Percentiles rank a stretch among this genome's conserved stretches.
Conservation (phyloP, 2,329 filamentous ascomycete genomes). For the Aspergillus proliferans region DNA sequence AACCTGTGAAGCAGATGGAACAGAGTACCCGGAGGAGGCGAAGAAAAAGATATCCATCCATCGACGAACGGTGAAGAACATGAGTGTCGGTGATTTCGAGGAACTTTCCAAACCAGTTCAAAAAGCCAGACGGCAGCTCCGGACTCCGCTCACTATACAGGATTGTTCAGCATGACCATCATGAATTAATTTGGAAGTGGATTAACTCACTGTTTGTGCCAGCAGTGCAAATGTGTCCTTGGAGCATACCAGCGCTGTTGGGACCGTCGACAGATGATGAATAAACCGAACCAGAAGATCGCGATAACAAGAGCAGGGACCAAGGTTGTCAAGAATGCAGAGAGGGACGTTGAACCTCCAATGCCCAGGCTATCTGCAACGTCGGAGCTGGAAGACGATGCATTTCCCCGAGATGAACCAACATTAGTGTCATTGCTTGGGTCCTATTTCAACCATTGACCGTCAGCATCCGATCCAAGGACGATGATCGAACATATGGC, state of each 20-base stretch:
- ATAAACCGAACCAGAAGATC: slow-evolving; percentile 38
- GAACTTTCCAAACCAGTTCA: slow-evolving; percentile 52
- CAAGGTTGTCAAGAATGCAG: slow-evolving; percentile 44
- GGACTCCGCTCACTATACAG: slow-evolving; percentile 42
- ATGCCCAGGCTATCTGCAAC: slow-evolving; percentile 24
- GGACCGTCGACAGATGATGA: slow-evolving; percentile 42
- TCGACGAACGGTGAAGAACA: slow-evolving; percentile 81
- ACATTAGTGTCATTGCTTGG: slow-evolving; percentile 37
- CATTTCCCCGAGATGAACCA: slow-evolving; percentile 35
- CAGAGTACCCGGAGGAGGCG: slow-evolving; percentile 76
- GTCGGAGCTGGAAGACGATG: slow-evolving; percentile 29
- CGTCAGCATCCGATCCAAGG: not conserved
- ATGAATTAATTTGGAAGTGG: not conserved
- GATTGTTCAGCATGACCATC: not conserved
- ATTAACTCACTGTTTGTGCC: slow-evolving; percentile 33
- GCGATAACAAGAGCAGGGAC: slow-evolving; percentile 42
- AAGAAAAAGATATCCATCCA: slow-evolving; percentile 88
- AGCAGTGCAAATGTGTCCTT: slow-evolving; percentile 36
- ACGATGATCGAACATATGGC: not conserved
- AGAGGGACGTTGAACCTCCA: slow-evolving; percentile 44
- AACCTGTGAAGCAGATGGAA: slow-evolving; percentile 74
- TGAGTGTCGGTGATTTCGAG: slow-evolving; percentile 61
- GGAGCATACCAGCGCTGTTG: slow-evolving; percentile 43
- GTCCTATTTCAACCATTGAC: slow-evolving; percentile 19
- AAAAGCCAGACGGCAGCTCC: slow-evolving; percentile 39